Base-by-base conservation (phyloP, 176 grass and related monocot species). In the Rhynchospora breviuscula region DNA sequence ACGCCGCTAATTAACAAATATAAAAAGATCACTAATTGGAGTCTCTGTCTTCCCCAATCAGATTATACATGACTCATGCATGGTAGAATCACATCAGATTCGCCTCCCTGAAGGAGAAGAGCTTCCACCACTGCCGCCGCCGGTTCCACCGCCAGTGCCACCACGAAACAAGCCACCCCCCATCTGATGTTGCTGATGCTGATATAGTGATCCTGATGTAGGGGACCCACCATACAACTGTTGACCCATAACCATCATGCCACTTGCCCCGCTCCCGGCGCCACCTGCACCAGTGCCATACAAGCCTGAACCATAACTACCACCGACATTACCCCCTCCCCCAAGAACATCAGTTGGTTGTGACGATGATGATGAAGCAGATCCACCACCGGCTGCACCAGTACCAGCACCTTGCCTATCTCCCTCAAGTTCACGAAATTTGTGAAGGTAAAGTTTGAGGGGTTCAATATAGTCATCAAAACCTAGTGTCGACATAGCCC, bases 381-480 rank as follows among this genome's bases (percentile, higher is more conserved):
- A 43, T 6, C 59, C 79, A 26, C 59, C 57, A 1, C 79, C 59
- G 23, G 26, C 35, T 63, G 29, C 79, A 81, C 79, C 79, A 25
- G 31, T 43, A 15, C 31, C 79, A 23, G 6, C 33, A 2, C 79
- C 79, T 64, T 81, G 79, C 56, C 74, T 82, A 83, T 98, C 95
- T 58, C 95, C 95, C 82, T 98, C 95, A 81, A 93, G 88, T 89
- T 98, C 92, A 52, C 92, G 92, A 79, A 93, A 98, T 85, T 93
- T 95, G 67, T 93, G 92, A 78, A 98, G 95, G 87, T 98, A 98
- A 87, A 90, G 83, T 83, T 93, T 98, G 68, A 98, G 91, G 23
- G 96, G 93, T 2, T 95, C 92, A 84, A 98, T 91, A 85, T 98
- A 98, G 58, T 98, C 92, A 77, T 98, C 93, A 88, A 95, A 98